Evolutionary conservation across 2,329 filamentous ascomycete species (phyloP), one percentile per base, ranked within the genome.

Genomic region (Byssoonygena ceratinophila): DNA sequence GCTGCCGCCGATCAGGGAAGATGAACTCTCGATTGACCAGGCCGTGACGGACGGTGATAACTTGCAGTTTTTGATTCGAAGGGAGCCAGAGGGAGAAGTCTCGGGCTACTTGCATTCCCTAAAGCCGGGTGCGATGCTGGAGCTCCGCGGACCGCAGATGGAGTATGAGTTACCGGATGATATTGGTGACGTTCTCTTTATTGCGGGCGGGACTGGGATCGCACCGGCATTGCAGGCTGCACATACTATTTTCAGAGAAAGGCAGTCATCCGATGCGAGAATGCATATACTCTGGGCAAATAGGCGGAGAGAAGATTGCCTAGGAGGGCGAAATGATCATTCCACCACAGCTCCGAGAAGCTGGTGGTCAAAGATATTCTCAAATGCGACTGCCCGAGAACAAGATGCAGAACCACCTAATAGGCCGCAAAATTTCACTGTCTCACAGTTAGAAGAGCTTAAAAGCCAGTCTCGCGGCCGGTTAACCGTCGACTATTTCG

Each of bases 171-270:
- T 85, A 5, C 76, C 79, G 65, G 77, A 61, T 4, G 67, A 76
- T 52, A 74, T 79, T 23, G 67, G 71, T 46, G 73, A 78, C 54
- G 75, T 96, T 2, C 73, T 96, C 1, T 95, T 97, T 63, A 72
- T 97, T 20, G 92, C 90, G 1, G 92, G 90, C 1, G 92, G 92
- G 0, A 98, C 92, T 0, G 91, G 92, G 0, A 85, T 98, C 60
- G 89, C 88, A 14, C 87, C 91, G 0, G 92, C 90, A 6, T 70
- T 97, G 66, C 91, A 97, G 69, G 79, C 85, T 37, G 86, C 83
- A 1, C 72, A 82, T 55, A 79, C 80, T 0, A 68, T 91, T 9
- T 69, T 63, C 46, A 59, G 57, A 52, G 56, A 66, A 58, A 63
- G 71, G 53, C 58, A 54, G 12, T 39, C 57, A 29, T 55, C 55